phyloP scores from a whole-genome alignment of 768 basidiomycete genomes.

The Strobilomyces echinocephalus region DNA sequence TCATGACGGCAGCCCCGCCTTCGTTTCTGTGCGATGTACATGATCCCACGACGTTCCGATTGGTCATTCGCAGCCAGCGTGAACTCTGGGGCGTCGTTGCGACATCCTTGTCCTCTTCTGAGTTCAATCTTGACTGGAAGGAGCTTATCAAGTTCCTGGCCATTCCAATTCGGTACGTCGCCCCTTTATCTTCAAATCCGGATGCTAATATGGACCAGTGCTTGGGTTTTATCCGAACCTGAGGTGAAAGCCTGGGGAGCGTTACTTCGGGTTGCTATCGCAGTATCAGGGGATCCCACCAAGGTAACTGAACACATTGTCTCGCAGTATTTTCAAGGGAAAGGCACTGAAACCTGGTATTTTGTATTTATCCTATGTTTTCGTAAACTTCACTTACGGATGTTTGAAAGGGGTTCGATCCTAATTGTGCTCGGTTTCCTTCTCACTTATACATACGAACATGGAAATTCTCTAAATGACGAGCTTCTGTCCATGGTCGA shows the following conservation, averaged over 20 bases:
- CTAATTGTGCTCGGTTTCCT: slow-evolving; percentile 16
- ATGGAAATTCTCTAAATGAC: slow-evolving; percentile 9
- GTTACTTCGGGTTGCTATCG: slow-evolving; percentile 32
- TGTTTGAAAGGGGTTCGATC: slow-evolving; percentile 19
- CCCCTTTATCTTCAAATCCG: background rate
- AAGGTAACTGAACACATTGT: slow-evolving; percentile 15
- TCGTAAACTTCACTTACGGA: slow-evolving; percentile 4
- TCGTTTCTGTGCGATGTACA: slow-evolving; percentile 35
- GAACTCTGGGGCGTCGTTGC: slow-evolving; percentile 48
- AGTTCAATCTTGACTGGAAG: slow-evolving; percentile 33
- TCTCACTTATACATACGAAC: slow-evolving; percentile 7
- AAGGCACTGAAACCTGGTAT: slow-evolving; percentile 23
- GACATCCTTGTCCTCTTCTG: slow-evolving; percentile 25
- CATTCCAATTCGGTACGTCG: slow-evolving; percentile 44
- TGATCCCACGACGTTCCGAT: slow-evolving; percentile 23
- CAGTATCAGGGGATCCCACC: slow-evolving; percentile 9
- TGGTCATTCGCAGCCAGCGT: slow-evolving; percentile 24
- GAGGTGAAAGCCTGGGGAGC: slow-evolving; percentile 43
- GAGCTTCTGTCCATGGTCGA: slow-evolving; percentile 29
- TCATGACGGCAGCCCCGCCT: slow-evolving; percentile 41
- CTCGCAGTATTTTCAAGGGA: slow-evolving; percentile 10
- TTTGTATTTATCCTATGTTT: background rate
- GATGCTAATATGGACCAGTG: slow-evolving; percentile 28
- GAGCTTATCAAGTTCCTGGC: slow-evolving; percentile 42
- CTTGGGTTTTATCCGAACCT: slow-evolving; percentile 39